phyloP scores from a whole-genome alignment of 2,329 filamentous ascomycete species.

The Botrytis medusae region DNA sequence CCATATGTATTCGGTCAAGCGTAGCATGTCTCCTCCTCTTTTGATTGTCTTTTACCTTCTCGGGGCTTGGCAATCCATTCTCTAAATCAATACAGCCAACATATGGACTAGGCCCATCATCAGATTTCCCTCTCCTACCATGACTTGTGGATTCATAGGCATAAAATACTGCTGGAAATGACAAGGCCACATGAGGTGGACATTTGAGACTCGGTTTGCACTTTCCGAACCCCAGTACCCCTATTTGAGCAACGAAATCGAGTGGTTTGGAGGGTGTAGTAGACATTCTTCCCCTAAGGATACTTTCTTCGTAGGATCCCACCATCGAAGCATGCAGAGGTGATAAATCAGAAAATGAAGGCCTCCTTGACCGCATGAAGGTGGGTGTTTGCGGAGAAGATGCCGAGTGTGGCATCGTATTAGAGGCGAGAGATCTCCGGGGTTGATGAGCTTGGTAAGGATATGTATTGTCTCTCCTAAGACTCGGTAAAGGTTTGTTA shows the following conservation, averaged over 20 bases:
- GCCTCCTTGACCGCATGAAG: slow-evolving; percentile 57
- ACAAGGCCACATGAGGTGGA: slow-evolving; percentile 84
- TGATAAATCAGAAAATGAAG: slow-evolving; percentile 74
- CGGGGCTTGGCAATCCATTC: slow-evolving; percentile 63
- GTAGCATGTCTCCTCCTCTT: slow-evolving; percentile 40
- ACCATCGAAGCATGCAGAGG: slow-evolving; percentile 91
- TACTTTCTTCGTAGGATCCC: slow-evolving; percentile 96
- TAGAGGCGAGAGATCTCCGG: slow-evolving; percentile 68
- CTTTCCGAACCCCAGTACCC: slow-evolving; percentile 83
- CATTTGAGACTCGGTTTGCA: slow-evolving; percentile 84
- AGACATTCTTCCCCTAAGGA: slow-evolving; percentile 92
- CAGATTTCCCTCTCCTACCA: slow-evolving; percentile 58
- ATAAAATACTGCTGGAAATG: slow-evolving; percentile 95
- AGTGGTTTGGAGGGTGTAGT: slow-evolving; percentile 90
- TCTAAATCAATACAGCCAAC: slow-evolving; percentile 92
- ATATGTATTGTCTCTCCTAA: slow-evolving; percentile 62
- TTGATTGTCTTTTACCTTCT: slow-evolving; percentile 45
- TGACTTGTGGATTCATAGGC: slow-evolving; percentile 73
- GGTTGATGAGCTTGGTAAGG: slow-evolving; percentile 79
- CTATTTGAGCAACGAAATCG: slow-evolving; percentile 92
- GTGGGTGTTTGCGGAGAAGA: slow-evolving; percentile 52
- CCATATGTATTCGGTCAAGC: slow-evolving; percentile 25
- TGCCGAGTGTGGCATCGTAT: slow-evolving; percentile 45
- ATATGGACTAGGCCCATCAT: slow-evolving; percentile 92
- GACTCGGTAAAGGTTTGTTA: slow-evolving; percentile 45